Percentiles rank a stretch among this genome's conserved stretches.
Evolutionary conservation across 2,329 filamentous ascomycete genomes (phyloP).

Genomic region (Penicillium sp.): DNA sequence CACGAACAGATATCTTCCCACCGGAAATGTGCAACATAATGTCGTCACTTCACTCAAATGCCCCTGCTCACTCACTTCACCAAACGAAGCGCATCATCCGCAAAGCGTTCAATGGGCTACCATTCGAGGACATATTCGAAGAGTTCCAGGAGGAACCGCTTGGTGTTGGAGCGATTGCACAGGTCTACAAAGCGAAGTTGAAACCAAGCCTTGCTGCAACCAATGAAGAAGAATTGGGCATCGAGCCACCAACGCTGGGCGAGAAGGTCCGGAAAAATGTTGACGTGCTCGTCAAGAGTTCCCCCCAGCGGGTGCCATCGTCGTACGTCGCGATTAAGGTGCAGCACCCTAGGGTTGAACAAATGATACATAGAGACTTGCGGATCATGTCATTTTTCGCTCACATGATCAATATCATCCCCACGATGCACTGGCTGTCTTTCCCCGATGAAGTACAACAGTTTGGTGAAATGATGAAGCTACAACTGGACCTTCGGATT

Average conservation of each 20-base stretch:
- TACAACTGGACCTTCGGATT: conserved; percentile 94
- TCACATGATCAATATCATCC: conserved; percentile 74
- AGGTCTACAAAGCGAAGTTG: conserved; percentile 94
- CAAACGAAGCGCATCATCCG: conserved; percentile 76
- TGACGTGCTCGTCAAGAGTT: conserved; percentile 80
- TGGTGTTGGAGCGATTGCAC: conserved; percentile 92
- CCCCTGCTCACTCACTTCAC: conserved; percentile 82
- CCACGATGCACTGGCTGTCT: conserved; percentile 95
- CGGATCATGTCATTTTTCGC: conserved; percentile 95
- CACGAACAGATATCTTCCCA: conserved; percentile 93
- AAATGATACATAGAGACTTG: conserved; percentile 83
- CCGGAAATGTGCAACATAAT: conserved; percentile 87
- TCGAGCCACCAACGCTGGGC: conserved; percentile 57
- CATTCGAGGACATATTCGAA: conserved; percentile 90
- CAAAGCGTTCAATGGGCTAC: conserved; percentile 73
- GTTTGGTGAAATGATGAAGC: conserved; percentile 97
- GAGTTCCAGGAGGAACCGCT: conserved; percentile 89
- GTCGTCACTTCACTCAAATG: conserved; percentile 92
- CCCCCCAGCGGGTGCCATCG: conserved; percentile 80
- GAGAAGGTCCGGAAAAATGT: conserved; percentile 76
- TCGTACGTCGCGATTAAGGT: conserved; percentile 95
- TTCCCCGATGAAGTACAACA: conserved; percentile 90
- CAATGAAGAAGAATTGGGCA: conserved; percentile 55
- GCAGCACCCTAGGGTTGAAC: conserved; percentile 85
- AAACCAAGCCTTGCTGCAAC: conserved; percentile 72